These are phyloP conservation scores for Pseudocercospora crystallina DNA, from an alignment of 2,329 filamentous ascomycete genomes.

Conservation along the genomic window DNA sequence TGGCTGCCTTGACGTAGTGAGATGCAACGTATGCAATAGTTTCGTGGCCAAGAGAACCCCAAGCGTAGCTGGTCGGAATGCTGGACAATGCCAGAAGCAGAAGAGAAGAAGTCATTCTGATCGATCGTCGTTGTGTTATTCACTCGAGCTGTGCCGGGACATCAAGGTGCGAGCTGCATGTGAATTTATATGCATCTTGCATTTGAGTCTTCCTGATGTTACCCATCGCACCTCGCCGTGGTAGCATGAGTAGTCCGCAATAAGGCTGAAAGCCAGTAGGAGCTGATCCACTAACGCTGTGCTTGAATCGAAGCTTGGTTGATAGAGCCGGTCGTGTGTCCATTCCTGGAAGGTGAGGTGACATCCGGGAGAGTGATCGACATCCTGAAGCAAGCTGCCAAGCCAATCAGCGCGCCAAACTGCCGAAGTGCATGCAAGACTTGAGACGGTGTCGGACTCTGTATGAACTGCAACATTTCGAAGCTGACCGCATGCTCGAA, in stretches of 20 bases:
- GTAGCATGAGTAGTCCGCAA: too few species aligned
- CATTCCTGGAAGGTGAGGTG: background rate
- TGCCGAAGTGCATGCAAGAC: background rate
- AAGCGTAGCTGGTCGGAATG: slow-evolving; percentile 35
- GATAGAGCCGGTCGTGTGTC: background rate
- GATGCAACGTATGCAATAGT: slow-evolving; percentile 57
- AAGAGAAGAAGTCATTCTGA: background rate
- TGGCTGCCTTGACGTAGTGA: slow-evolving; percentile 44
- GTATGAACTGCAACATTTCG: too few species aligned
- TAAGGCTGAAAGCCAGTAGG: too few species aligned
- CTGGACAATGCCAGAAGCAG: background rate
- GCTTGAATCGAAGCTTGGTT: background rate
- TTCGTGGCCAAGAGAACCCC: slow-evolving; percentile 55
- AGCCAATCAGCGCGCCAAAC: background rate
- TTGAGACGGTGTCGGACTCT: background rate
- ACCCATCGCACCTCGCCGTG: too few species aligned
- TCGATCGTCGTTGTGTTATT: background rate
- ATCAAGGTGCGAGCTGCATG: too few species aligned
- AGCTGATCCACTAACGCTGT: too few species aligned
- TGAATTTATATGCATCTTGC: too few species aligned
- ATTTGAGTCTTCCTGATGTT: too few species aligned
- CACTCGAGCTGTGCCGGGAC: background rate
- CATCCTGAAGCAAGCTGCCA: slow-evolving; percentile 1
- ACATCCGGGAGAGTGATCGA: background rate
- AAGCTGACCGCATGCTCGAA: too few species aligned